Conservation (phyloP, 139 green algal species). For the Chlamydomonas incerta region DNA sequence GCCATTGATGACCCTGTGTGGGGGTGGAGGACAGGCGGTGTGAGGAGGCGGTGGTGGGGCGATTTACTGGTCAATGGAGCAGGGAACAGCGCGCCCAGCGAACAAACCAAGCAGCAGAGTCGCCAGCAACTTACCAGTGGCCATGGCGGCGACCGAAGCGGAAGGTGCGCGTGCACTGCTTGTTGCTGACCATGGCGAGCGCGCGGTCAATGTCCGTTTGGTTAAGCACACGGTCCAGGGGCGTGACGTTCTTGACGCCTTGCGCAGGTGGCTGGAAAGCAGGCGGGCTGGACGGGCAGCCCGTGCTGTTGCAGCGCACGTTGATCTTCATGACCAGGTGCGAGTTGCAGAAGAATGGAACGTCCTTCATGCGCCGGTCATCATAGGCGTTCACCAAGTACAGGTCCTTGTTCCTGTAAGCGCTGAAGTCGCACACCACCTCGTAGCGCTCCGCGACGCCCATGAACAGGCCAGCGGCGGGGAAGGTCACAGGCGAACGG, state of each 20-base stretch:
- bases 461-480: neutral
- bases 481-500: neutral
- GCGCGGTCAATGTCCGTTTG: neutral
- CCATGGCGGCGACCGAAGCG: neutral
- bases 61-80: too few species aligned
- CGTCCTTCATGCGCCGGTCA: neutral
- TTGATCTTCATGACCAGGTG: conserved; percentile 12
- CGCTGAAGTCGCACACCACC: conserved; percentile 5
- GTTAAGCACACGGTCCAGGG: neutral
- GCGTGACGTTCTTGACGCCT: too few species aligned
- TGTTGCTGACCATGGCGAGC: neutral
- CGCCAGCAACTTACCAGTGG: neutral
- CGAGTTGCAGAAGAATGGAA: conserved; percentile 27
- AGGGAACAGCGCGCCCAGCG: too few species aligned
- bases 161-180: neutral
- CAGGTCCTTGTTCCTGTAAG: too few species aligned
- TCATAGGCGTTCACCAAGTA: neutral
- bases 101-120: too few species aligned
- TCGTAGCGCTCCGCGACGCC: conserved; percentile 25
- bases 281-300: too few species aligned
- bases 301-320: neutral
- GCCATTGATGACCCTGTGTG: conserved; percentile 10
- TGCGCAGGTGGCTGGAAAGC: too few species aligned
- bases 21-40: too few species aligned
- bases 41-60: too few species aligned